Evolutionary conservation across 2,329 filamentous ascomycete species (phyloP), one percentile per base, ranked within the genome.

Genomic region (Calonectria honghensis): DNA sequence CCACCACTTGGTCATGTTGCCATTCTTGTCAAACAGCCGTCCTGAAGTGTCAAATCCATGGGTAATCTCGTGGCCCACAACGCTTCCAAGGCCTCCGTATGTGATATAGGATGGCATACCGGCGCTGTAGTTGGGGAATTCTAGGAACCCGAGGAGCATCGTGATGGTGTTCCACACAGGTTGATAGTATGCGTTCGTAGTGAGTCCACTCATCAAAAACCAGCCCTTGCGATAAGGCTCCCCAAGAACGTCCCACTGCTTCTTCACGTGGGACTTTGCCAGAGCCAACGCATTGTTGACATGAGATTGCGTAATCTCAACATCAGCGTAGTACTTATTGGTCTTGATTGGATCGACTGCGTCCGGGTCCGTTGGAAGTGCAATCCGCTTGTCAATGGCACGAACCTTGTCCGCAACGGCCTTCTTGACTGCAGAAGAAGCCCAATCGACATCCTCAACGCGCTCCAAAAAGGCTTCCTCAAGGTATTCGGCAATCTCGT

Each of bases 1-100:
- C 92, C 92, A 94, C 93, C 93, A 94, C 74, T 92, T 88, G 0
- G 89, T 92, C 80, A 90, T 90, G 79, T 92, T 93, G 24, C 92
- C 93, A 59, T 89, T 90, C 77, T 92, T 86, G 79, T 94, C 91
- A 76, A 91, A 94, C 77, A 92, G 89, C 24, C 91, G 88, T 11
- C 93, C 93, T 0, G 88, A 90, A 39, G 89, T 92, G 81, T 95
- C 93, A 78, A 95, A 94, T 16, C 91, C 93, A 77, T 95, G 93
- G 6, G 91, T 92, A 11, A 95, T 87, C 82, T 94, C 93, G 79
- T 95, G 93, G 3, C 93, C 93, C 13, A 90, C 91, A 2, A 94
- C 89, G 1, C 91, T 89, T 0, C 93, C 93, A 79, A 94, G 93
- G 0, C 90, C 91, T 24, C 93, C 93, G 81, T 94, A 95, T 10